These are phyloP conservation scores for Zarea fungicola DNA, from an alignment of 2,329 filamentous ascomycete species.

Conservation along the genomic window DNA sequence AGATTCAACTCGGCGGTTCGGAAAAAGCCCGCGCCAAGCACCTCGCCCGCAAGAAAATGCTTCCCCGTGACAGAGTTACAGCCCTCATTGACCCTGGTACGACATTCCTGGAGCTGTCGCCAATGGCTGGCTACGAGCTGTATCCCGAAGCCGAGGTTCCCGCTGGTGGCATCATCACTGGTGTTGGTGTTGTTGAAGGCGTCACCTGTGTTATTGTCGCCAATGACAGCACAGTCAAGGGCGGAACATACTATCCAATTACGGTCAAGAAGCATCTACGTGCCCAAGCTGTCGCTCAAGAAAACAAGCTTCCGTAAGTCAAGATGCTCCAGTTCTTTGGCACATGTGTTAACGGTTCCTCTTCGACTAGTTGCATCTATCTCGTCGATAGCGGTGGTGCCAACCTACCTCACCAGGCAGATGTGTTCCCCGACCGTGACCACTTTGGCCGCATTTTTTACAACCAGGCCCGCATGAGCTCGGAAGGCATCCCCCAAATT, in stretches of 20 bases:
- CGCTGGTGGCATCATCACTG: conserved; percentile 86
- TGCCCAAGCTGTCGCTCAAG: conserved; percentile 82
- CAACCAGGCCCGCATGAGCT: conserved; percentile 93
- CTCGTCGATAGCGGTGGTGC: conserved; percentile 93
- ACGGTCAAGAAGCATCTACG: conserved; percentile 96
- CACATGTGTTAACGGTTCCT: too few species aligned
- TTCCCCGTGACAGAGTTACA: conserved; percentile 82
- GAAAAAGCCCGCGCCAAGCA: conserved; percentile 85
- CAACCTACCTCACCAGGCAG: conserved; percentile 89
- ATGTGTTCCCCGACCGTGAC: conserved; percentile 91
- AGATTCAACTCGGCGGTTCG: conserved; percentile 70
- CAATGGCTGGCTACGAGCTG: conserved; percentile 80
- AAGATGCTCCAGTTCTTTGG: too few species aligned
- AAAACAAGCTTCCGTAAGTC: conserved; percentile 68
- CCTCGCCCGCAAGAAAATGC: conserved; percentile 83
- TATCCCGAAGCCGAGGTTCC: conserved; percentile 86
- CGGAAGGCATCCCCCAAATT: conserved; percentile 83
- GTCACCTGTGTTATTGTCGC: conserved; percentile 90
- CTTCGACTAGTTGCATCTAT: conserved; percentile 71
- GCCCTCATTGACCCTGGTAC: conserved; percentile 85
- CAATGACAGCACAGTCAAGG: conserved; percentile 96
- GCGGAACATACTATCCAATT: conserved; percentile 93
- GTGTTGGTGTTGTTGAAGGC: conserved; percentile 83
- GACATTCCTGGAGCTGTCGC: conserved; percentile 86
- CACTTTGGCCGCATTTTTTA: conserved; percentile 98